Evolutionary conservation across 768 basidiomycete species (phyloP).

Genomic region (Tremella mesenterica): DNA sequence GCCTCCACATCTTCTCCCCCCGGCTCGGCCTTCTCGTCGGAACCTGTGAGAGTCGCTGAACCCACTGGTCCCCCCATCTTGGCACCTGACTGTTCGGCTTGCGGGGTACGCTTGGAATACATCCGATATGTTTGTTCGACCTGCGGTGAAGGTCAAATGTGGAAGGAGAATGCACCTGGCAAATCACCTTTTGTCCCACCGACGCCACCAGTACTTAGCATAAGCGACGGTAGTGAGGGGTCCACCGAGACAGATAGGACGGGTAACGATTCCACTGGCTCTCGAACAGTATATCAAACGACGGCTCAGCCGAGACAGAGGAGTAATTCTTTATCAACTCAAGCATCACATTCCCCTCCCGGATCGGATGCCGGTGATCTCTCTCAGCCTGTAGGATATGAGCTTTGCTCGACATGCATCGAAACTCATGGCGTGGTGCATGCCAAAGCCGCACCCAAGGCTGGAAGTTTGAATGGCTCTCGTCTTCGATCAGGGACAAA

Average conservation of each 20-base stretch:
- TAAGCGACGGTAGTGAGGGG: constrained; percentile 5
- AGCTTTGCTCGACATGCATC: constrained; percentile 74
- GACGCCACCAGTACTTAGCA: neutral
- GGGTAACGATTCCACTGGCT: constrained; percentile 5
- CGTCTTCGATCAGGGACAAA: constrained; percentile 45
- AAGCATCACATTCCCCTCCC: constrained; percentile 6
- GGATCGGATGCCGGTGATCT: neutral
- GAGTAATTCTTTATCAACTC: constrained; percentile 5
- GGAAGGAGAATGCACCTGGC: constrained; percentile 25
- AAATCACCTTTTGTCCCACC: constrained; percentile 8
- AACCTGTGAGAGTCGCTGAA: constrained; percentile 23
- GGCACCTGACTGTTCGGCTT: constrained; percentile 66
- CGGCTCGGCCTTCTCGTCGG: neutral
- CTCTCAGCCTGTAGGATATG: constrained; percentile 54
- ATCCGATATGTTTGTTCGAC: constrained; percentile 83
- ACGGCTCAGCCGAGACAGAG: neutral
- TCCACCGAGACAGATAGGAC: constrained; percentile 9
- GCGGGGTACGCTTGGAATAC: constrained; percentile 63
- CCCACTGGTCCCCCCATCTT: constrained; percentile 51
- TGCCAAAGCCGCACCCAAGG: constrained; percentile 45
- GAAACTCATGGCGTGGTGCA: constrained; percentile 69
- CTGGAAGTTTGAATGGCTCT: neutral
- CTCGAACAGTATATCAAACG: constrained; percentile 17
- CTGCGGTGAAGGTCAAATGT: constrained; percentile 57
- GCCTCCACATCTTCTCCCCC: constrained; percentile 3